These are phyloP conservation scores for Rhizopus stolonifer DNA, from an alignment of 371 early-diverging fungal genomes.

Conservation along the genomic window DNA sequence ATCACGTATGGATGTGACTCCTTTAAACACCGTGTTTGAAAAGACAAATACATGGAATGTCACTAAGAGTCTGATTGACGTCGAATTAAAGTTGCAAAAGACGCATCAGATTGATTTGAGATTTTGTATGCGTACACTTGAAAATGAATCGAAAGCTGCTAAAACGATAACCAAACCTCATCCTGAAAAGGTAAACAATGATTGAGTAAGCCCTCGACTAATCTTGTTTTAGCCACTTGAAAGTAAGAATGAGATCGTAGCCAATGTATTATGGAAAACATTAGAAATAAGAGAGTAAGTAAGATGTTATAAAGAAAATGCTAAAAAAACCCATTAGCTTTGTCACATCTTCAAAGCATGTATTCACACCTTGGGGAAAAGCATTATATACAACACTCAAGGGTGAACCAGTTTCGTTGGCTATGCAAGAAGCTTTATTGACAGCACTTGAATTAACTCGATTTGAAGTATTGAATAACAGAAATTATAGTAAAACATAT, in stretches of 20 bases:
- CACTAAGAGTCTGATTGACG: constrained; percentile 30
- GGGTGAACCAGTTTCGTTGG: constrained; percentile 6
- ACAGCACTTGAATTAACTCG: constrained; percentile 63
- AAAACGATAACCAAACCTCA: constrained; percentile 36
- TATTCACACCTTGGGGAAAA: constrained; percentile 48
- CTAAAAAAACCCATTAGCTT: constrained; percentile 24
- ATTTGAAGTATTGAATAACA: constrained; percentile 53
- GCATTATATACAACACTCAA: constrained; percentile 41
- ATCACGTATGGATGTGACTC: constrained; percentile 34
- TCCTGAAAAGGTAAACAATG: constrained; percentile 21
- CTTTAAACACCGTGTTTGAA: constrained; percentile 50
- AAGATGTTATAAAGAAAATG: not conserved
- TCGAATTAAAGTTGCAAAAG: constrained; percentile 35
- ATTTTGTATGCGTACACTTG: constrained; percentile 45
- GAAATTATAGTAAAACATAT: constrained; percentile 54
- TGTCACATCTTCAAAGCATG: constrained; percentile 48
- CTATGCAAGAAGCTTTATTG: constrained; percentile 56
- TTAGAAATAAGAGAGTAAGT: constrained; percentile 56
- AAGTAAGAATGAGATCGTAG: constrained; percentile 53
- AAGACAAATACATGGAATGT: constrained; percentile 48
- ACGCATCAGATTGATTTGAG: constrained; percentile 36
- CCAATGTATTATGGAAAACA: constrained; percentile 50
- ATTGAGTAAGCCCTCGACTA: too few relatives aligned
- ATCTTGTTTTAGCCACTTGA: constrained; percentile 35
- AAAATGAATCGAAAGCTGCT: constrained; percentile 36